Percentiles rank a stretch among this genome's conserved stretches.
phyloP scores from a whole-genome alignment of 305 asterid species.

The Solanum aculeatissimum region DNA sequence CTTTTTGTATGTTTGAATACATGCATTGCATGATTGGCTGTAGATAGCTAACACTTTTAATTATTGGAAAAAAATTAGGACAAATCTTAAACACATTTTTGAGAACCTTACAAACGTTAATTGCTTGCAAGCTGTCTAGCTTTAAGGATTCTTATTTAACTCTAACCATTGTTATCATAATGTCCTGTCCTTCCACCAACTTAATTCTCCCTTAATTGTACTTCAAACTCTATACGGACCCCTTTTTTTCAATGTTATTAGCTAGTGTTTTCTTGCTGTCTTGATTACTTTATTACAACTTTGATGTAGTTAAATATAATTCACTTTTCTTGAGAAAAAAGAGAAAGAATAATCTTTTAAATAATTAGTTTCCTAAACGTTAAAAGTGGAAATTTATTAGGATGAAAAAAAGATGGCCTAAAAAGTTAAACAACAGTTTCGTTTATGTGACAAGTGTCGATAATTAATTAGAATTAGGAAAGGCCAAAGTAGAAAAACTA shows the following conservation, averaged over 20 bases:
- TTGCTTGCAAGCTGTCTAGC: conserved; percentile 73
- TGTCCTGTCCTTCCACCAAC: neutral
- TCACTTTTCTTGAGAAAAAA: neutral
- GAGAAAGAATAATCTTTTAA: neutral
- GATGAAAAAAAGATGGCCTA: neutral
- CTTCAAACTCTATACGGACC: conserved; percentile 25
- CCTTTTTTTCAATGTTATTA: neutral
- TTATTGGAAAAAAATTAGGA: neutral
- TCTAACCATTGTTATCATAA: neutral
- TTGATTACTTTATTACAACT: neutral
- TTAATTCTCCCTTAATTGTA: conserved; percentile 16
- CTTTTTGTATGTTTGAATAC: conserved; percentile 5
- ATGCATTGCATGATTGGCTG: conserved; percentile 4
- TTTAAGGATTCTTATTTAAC: conserved; percentile 28
- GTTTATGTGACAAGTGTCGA: neutral
- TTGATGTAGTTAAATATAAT: neutral
- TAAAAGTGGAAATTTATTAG: neutral
- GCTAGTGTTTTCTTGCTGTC: conserved; percentile 13
- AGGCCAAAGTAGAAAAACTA: neutral
- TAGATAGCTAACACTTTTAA: neutral
- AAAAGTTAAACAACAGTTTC: neutral
- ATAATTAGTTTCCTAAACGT: neutral
- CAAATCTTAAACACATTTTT: neutral
- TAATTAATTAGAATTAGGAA: neutral
- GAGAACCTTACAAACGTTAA: conserved; percentile 15